Evolutionary conservation across 2,329 filamentous ascomycete species (phyloP).

Genomic region (Cordyceps pruinosa): DNA sequence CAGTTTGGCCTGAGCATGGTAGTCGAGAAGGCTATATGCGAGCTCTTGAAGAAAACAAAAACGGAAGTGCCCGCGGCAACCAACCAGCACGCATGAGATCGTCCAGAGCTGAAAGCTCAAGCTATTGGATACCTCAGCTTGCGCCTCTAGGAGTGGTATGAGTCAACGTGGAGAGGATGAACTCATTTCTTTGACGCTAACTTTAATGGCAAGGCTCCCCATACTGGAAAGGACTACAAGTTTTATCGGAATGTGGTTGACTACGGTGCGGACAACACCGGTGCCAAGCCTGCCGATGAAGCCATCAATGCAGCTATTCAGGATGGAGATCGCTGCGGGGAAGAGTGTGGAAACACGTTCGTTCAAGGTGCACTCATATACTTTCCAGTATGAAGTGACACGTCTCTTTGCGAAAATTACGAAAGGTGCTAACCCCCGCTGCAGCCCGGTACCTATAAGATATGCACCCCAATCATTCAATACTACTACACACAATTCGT

Average conservation of each 20-base stretch:
- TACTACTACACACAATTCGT: slow-evolving; percentile 74
- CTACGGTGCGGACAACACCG: slow-evolving; percentile 45
- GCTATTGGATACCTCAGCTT: too few species aligned
- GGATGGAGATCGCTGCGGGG: slow-evolving; percentile 60
- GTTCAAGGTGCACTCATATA: slow-evolving; percentile 61
- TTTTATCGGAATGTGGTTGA: slow-evolving; percentile 47
- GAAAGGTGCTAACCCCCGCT: too few species aligned
- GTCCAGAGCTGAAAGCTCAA: too few species aligned
- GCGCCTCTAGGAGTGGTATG: too few species aligned
- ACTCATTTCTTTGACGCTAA: too few species aligned
- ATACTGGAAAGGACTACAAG: slow-evolving; percentile 38
- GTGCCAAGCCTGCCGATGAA: background rate
- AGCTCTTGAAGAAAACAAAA: background rate
- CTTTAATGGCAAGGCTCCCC: too few species aligned
- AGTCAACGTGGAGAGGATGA: too few species aligned
- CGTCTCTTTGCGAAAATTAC: too few species aligned
- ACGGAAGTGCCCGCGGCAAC: too few species aligned
- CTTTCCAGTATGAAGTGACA: slow-evolving; percentile 48
- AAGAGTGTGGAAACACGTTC: slow-evolving; percentile 60
- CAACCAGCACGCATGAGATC: too few species aligned
- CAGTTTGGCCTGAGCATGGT: slow-evolving; percentile 9
- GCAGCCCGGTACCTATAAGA: slow-evolving; percentile 52
- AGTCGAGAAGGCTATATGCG: background rate
- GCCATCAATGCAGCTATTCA: slow-evolving; percentile 58
- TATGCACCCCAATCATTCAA: slow-evolving; percentile 51